Evolutionary conservation across 495 filamentous ascomycete genomes (phyloP), one percentile per base, ranked within the genome.

Genomic region (Astrothelium subdiscretum): DNA sequence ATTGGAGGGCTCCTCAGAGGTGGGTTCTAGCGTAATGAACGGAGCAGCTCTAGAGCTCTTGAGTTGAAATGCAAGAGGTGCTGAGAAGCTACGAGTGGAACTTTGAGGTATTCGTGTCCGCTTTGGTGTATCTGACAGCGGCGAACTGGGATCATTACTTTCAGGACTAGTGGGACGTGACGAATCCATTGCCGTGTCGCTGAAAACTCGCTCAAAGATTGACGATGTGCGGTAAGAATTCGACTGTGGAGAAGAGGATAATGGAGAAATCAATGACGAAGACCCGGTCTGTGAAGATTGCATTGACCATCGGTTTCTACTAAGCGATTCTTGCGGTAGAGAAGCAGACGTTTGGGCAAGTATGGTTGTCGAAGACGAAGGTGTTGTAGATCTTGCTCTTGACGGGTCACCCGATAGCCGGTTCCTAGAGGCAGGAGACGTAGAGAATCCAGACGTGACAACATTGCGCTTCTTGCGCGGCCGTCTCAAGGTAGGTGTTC

Each of bases 191-290:
- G 85, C 79, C 24, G 77, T 71, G 62, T 75, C 73, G 60, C 73
- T 74, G 63, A 77, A 76, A 1, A 72, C 69, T 6, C 83, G 78
- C 67, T 97, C 92, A 67, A 95, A 96, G 51, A 96, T 75, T 0
- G 83, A 87, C 8, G 89, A 87, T 24, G 84, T 84, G 15, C 85
- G 81, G 69, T 85, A 67, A 4, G 70, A 86, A 18, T 79, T 84
- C 2, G 90, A 92, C 27, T 80, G 80, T 3, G 92, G 92, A 2
- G 92, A 96, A 69, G 84, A 91, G 3, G 91, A 84, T n/a, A 85
- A 75, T 0, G 92, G 92, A 11, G 89, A 90, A 0, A 80, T 67
- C 2, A 80, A 75, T 64, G 82, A 79, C 22, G 87, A 85, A n/a
- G 86, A 83, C 5, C 78, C 78, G 11, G 71, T 71, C 51, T 75